phyloP scores from a whole-genome alignment of 179 eudicot genomes.

The Gypsophila paniculata region DNA sequence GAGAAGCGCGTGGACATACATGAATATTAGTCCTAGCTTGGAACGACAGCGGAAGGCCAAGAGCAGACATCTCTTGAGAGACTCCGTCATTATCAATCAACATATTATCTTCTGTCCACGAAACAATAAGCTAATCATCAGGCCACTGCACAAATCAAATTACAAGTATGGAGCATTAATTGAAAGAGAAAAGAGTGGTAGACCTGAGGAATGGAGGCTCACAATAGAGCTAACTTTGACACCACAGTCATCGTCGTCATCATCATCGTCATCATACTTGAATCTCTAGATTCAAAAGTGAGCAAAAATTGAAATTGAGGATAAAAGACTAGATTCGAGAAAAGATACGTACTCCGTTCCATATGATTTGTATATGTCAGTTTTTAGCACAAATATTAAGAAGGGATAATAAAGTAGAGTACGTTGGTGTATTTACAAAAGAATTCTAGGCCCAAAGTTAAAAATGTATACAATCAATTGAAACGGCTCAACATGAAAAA shows the following conservation, averaged over 20 bases:
- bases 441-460: too few species aligned
- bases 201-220: constrained; percentile 17
- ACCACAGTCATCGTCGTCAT: constrained; percentile 21
- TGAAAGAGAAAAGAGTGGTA: neutral
- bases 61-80: constrained; percentile 44
- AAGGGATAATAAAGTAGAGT: too few species aligned
- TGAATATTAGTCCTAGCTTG: constrained; percentile 47
- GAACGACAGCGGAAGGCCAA: constrained; percentile 86
- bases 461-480: too few species aligned
- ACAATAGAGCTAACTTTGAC: constrained; percentile 13
- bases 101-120: constrained; percentile 28
- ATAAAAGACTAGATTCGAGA: neutral
- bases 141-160: neutral
- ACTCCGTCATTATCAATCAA: constrained; percentile 43
- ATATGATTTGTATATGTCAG: too few species aligned
- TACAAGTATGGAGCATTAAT: neutral
- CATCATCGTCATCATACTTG: constrained; percentile 35
- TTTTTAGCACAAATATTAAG: too few species aligned
- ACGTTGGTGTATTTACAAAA: too few species aligned
- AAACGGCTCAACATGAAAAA: too few species aligned
- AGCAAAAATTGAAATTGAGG: neutral
- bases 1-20: constrained; percentile 28
- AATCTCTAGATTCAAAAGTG: constrained; percentile 29
- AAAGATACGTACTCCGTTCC: too few species aligned
- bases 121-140: neutral